Base-by-base conservation (phyloP, 495 filamentous ascomycete genomes). In the Extremus antarcticus region DNA sequence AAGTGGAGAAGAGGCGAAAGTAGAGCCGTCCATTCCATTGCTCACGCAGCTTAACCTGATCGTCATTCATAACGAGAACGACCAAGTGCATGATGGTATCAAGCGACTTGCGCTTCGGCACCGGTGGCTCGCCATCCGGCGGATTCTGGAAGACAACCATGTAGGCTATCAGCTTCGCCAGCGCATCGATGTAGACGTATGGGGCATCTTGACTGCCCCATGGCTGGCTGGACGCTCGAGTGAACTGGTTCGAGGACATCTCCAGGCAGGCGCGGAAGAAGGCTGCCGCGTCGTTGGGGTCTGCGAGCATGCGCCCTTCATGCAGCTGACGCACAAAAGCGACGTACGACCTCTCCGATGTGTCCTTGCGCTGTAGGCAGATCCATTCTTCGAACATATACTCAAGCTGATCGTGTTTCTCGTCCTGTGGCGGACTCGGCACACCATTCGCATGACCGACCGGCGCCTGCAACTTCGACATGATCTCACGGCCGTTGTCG, bases 381-480 rank as follows among this genome's bases (percentile, higher is more conserved):
- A 89, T 78, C 92, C 92, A 99, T 66, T 97, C 92, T 10, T 84
- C 86, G 66, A 99, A 95, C 41, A 94, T 77, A 64, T 97, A 97
- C 62, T 94, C 86, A 71, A 95, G 80, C 60, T 95, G 90, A 50
- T 91, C 85, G 43, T 80, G 78, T 62, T 81, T 82, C 15, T 60
- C 58, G 10, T 57, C 35, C 21, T 66, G 61, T 17, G 65, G 68
- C 2, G 63, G 65, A 23, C 63, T 60, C 3, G 63, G 55, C 32
- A 59, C 59, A 16, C 66, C 63, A 43, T 55, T 65, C 7, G 23
- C 38, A 20, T 52, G 35, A 2, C 53, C 53, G 3, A 29, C 23
- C 19, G 43, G 21, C 7, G 64, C 45, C 53, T 67, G 78, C 43
- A 96, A 71, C 61, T 89, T 90, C 52, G 78, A 73, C 62, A 88